phyloP scores from a whole-genome alignment of 2,329 filamentous ascomycete species.

The Eurotiales sp. region DNA sequence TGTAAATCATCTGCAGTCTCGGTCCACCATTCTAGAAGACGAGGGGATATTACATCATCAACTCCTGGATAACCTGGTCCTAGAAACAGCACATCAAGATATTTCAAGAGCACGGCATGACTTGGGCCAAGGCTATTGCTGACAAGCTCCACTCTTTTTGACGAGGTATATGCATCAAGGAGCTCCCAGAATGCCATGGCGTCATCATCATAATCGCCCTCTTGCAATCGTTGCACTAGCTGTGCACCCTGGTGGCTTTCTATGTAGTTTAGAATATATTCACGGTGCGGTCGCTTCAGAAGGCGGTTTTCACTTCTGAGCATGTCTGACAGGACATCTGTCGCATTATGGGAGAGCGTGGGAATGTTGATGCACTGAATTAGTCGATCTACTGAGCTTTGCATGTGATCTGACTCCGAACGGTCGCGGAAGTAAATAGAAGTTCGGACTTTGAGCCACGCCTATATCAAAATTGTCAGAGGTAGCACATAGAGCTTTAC shows the following conservation, averaged over 20 bases:
- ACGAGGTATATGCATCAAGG: constrained; percentile 33
- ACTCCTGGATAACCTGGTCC: constrained; percentile 39
- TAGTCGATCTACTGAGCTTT: constrained; percentile 21
- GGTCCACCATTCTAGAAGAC: constrained; percentile 42
- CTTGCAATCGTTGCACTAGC: constrained; percentile 29
- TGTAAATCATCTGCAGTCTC: constrained; percentile 37
- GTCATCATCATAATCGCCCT: constrained; percentile 35
- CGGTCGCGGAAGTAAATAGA: constrained; percentile 21
- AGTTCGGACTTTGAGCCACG: constrained; percentile 33
- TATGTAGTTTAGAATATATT: constrained; percentile 31
- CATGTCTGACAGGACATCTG: constrained; percentile 33
- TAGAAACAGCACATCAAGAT: constrained; percentile 38
- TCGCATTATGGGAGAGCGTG: constrained; percentile 27
- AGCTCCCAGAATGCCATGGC: constrained; percentile 40
- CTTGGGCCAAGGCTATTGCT: constrained; percentile 27
- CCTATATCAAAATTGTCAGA: constrained; percentile 19
- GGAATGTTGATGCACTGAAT: constrained; percentile 25
- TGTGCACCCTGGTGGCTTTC: constrained; percentile 30
- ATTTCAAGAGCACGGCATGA: constrained; percentile 30
- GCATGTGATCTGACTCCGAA: constrained; percentile 19
- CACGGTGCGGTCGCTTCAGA: constrained; percentile 24
- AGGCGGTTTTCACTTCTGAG: constrained; percentile 27
- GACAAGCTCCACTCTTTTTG: constrained; percentile 29
- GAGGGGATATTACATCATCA: constrained; percentile 35
- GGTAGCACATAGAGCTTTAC: not conserved